Percentiles rank a stretch among this genome's conserved stretches.
Evolutionary conservation across 2,329 filamentous ascomycete species (phyloP).

Genomic region (Alternaria arborescens): DNA sequence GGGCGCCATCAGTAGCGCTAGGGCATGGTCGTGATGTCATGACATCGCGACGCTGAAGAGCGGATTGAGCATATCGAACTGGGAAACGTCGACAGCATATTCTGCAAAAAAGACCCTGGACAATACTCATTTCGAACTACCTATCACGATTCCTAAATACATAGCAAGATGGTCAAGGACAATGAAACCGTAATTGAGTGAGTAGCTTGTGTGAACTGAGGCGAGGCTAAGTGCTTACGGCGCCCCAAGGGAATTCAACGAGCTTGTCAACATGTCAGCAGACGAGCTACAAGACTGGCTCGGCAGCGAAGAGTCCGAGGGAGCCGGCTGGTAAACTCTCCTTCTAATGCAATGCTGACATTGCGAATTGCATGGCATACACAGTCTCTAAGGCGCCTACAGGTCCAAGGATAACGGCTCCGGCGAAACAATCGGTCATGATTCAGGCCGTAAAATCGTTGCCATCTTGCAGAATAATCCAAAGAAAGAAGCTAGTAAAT

Average conservation of each 20-base stretch:
- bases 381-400: neutral
- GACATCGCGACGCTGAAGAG: neutral
- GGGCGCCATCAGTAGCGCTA: neutral
- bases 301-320: slow-evolving; percentile 64
- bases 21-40: neutral
- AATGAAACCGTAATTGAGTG: slow-evolving; percentile 61
- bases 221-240: neutral
- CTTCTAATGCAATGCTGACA: neutral
- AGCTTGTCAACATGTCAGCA: slow-evolving; percentile 71
- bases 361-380: slow-evolving; percentile 1
- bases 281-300: slow-evolving; percentile 70
- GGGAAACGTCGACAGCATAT: neutral
- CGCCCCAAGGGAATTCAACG: slow-evolving; percentile 67
- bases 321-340: slow-evolving; percentile 62
- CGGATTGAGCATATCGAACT: neutral
- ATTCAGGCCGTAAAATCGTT: slow-evolving; percentile 69
- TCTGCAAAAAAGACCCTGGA: neutral
- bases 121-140: neutral
- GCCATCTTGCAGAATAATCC: slow-evolving; percentile 70
- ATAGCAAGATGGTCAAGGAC: slow-evolving; percentile 60
- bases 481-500: slow-evolving; percentile 63
- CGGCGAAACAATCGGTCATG: slow-evolving; percentile 71
- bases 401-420: slow-evolving; percentile 59
- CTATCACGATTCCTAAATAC: neutral
- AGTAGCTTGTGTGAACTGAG: slow-evolving; percentile 7